Conservation (phyloP, 148 eudicot genomes). For the Rhododendron ferrugineum region DNA sequence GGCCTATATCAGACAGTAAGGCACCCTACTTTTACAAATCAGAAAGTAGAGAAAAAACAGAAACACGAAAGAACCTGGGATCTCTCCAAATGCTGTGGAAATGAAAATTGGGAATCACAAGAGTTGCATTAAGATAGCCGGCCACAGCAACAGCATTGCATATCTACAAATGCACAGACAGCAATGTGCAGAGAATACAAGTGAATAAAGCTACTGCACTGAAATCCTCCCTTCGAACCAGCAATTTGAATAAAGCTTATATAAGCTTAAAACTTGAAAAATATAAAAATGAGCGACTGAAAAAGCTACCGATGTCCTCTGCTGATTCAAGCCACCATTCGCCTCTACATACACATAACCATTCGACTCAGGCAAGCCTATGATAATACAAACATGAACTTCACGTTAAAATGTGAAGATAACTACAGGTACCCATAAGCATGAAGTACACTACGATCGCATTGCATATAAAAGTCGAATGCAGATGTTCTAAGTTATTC, state of each 20-base stretch:
- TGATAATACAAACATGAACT: slow-evolving; percentile 6
- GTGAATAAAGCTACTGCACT: neutral
- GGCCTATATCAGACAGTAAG: neutral
- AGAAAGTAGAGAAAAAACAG: neutral
- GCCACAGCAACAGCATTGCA: slow-evolving; percentile 99
- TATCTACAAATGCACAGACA: slow-evolving; percentile 41
- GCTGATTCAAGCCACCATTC: slow-evolving; percentile 99
- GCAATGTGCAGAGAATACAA: slow-evolving; percentile 8
- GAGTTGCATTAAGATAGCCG: slow-evolving; percentile 98
- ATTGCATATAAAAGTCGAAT: neutral
- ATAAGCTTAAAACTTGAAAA: neutral
- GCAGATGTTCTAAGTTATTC: neutral
- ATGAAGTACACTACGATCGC: neutral
- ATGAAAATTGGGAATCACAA: slow-evolving; percentile 89
- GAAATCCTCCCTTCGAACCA: slow-evolving; percentile 4
- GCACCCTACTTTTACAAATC: neutral
- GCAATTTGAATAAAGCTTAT: neutral
- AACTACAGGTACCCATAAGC: neutral
- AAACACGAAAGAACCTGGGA: slow-evolving; percentile 58
- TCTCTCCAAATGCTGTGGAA: slow-evolving; percentile 99
- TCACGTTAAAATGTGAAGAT: neutral
- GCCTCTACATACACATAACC: slow-evolving; percentile 93
- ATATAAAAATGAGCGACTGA: neutral
- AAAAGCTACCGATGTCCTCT: slow-evolving; percentile 71
- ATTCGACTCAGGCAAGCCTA: slow-evolving; percentile 74